Evolutionary conservation across 441 rosid species (phyloP).

Genomic region (Populus tomentosa): DNA sequence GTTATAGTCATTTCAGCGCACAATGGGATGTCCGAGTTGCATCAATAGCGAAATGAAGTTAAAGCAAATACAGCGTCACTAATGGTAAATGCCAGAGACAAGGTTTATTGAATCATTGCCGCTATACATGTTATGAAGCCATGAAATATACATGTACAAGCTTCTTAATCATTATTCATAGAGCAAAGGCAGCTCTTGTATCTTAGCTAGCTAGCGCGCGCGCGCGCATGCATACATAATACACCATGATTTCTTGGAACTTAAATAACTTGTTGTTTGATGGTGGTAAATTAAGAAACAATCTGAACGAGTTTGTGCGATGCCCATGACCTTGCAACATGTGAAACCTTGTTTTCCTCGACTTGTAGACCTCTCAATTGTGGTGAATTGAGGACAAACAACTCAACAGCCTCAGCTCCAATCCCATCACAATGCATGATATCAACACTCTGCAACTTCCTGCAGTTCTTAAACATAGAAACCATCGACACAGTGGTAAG

Average conservation of each 20-base stretch:
- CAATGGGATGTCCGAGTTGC: no score
- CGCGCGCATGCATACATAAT: no score
- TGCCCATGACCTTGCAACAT: conserved; percentile 37
- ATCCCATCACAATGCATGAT: conserved; percentile 45
- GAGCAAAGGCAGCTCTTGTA: no score
- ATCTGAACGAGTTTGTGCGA: conserved; percentile 38
- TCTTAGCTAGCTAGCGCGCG: no score
- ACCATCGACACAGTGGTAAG: conserved; percentile 39
- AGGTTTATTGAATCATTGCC: no score
- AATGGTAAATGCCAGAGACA: no score
- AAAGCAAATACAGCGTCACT: no score
- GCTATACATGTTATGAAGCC: no score
- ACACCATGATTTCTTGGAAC: background rate
- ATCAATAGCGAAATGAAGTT: no score
- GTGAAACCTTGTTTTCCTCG: conserved; percentile 56
- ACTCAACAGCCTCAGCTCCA: conserved; percentile 43
- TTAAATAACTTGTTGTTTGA: background rate
- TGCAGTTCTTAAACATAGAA: conserved; percentile 48
- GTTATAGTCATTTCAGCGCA: no score
- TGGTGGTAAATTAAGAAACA: conserved; percentile 20
- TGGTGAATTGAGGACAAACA: conserved; percentile 36
- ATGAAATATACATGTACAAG: no score
- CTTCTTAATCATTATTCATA: no score
- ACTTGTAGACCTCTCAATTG: conserved; percentile 43
- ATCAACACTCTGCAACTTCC: conserved; percentile 44